A percentile compares a stretch with the other conserved stretches of the same genome.
Conservation (phyloP, 345 rosid species). For the Eucalyptus cloeziana region DNA sequence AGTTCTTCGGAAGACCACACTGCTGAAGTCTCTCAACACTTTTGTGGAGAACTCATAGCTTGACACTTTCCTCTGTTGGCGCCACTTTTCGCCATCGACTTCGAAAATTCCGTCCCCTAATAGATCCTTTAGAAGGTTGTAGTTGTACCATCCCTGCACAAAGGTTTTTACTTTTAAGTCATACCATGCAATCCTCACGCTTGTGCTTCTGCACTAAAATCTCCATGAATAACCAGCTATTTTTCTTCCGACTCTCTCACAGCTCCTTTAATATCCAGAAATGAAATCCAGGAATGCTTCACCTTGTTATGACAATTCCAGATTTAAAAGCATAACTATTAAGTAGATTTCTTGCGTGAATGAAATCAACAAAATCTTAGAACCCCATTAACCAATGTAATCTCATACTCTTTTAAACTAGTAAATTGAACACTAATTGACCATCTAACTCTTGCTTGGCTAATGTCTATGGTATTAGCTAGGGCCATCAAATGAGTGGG, state of each 20-base stretch:
- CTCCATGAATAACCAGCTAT: not conserved
- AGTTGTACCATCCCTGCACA: conserved; percentile 25
- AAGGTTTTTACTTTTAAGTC: not conserved
- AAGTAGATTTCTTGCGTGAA: not conserved
- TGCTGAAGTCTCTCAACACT: conserved; percentile 6
- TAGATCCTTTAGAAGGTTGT: conserved; percentile 21
- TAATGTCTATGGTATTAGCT: not conserved
- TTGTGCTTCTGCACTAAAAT: not conserved
- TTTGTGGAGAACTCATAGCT: conserved; percentile 39
- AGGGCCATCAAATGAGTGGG: too few species aligned
- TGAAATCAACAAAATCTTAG: not conserved
- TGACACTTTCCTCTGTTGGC: conserved; percentile 34
- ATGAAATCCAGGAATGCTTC: not conserved
- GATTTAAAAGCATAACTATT: not conserved
- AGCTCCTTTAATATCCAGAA: not conserved
- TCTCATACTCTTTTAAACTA: not conserved
- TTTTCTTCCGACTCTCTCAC: not conserved
- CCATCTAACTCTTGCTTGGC: not conserved
- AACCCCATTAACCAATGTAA: not conserved
- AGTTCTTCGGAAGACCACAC: conserved; percentile 18
- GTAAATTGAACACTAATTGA: not conserved
- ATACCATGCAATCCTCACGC: not conserved
- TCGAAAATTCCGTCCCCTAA: conserved; percentile 40
- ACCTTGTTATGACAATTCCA: not conserved
- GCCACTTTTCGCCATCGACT: conserved; percentile 42